Base-by-base conservation (phyloP, 2,329 filamentous ascomycete species). In the Claviceps sorghi region DNA sequence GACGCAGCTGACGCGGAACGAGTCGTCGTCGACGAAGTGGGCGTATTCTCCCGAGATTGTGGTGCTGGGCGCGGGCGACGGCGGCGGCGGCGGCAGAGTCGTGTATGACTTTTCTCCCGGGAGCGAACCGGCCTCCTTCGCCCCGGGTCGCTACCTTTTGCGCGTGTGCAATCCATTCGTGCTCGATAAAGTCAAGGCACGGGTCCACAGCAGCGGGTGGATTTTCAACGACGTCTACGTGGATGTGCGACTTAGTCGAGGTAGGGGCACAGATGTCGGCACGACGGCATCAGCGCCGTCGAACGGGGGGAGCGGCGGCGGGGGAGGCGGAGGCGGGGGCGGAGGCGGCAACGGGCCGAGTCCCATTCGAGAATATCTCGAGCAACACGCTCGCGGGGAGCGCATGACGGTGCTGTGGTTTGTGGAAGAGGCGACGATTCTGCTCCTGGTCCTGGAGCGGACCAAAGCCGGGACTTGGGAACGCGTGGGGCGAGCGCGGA, bases 331-430 rank as follows among this genome's bases (percentile, higher is more conserved):
- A n/a, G n/a, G 9, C 32, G 32, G 34, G 9, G 34, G 34, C 10
- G 40, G 30, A n/a, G 44, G 22, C 17, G 43, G 34, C 21, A 49
- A 29, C 26, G 48, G 29, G 19, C 51, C 52, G 0, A 56, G 57
- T 40, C 58, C 61, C 0, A 65, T 67, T 41, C 60, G 65, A 0
- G 63, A 65, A 26, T 67, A 67, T 41, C 59, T 67, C 19, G 63
- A 65, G 50, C 58, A 59, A 1, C 65, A 67, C 48, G 65, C 62
- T 10, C 60, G 60, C 3, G 65, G 63, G 7, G 63, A 67, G 55
- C 64, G 66, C 50, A 67, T 67, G 63, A 66, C 64, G 19, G 58
- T 67, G 9, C 52, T 67, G 30, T 67, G 65, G 65, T 67, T 67
- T 47, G 59, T 66, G 19, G 65, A 67, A 34, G 65, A 67, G 45